A percentile compares a stretch with the other conserved stretches of the same genome.
phyloP scores from a whole-genome alignment of 257 asterid genomes.

The Voacanga thouarsii region DNA sequence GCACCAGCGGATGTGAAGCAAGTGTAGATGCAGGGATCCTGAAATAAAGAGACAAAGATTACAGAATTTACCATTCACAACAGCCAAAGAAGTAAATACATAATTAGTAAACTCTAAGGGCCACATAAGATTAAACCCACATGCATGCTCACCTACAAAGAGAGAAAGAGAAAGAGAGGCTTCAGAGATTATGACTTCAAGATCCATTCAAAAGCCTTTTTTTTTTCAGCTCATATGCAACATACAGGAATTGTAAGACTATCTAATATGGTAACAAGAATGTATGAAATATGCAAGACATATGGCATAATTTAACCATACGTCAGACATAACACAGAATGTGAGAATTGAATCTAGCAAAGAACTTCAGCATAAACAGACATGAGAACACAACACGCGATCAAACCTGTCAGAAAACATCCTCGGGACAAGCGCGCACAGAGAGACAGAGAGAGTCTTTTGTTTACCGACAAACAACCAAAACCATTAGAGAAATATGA shows the following conservation, averaged over 20 bases:
- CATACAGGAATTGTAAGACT: not conserved
- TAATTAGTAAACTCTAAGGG: not conserved
- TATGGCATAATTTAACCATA: not conserved
- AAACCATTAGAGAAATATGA: not conserved
- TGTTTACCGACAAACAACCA: not conserved
- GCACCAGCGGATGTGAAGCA: constrained; percentile 89
- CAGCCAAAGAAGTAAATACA: not conserved
- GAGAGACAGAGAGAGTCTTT: not conserved
- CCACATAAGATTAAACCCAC: not conserved
- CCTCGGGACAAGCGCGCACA: not conserved
- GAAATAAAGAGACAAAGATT: constrained; percentile 27
- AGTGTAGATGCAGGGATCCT: constrained; percentile 89
- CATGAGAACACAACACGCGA: not conserved
- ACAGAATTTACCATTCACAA: not conserved
- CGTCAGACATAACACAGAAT: not conserved
- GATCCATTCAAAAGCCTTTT: not conserved
- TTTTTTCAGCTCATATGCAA: not conserved
- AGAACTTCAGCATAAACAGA: not conserved
- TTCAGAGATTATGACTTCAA: not conserved
- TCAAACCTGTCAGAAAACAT: not conserved
- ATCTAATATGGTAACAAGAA: not conserved
- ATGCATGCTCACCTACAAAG: not conserved
- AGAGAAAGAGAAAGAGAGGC: not conserved
- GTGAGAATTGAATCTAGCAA: not conserved
- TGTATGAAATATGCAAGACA: not conserved